Base-by-base conservation (phyloP, 164 flowering plant species). In the Houttuynia cordata region DNA sequence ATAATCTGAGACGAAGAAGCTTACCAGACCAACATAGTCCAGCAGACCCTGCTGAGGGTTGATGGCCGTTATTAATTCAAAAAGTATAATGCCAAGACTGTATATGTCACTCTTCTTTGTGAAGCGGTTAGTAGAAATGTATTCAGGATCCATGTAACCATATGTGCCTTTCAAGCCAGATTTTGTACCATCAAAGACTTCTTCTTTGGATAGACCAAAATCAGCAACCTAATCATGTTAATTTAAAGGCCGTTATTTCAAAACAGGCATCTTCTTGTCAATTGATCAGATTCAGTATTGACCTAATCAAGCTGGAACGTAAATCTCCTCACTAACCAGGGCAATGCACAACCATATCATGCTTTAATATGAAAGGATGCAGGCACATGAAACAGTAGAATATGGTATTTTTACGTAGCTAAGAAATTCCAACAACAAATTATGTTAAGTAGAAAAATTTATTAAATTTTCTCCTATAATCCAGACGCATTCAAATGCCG, bases 201-300 rank as follows among this genome's bases (percentile, higher is more conserved):
- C 87, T 83, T 94, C 99, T 72, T 81, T 91, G n/a, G 99, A 94
- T 70, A 94, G 70, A 62, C 99, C 99, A 78, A 94, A 94, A 79
- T 94, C 99, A 53, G 99, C 96, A 73, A 94, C 97, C 99, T 90
- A 63, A 62, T 3, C 21, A 12, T 45, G 8, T 12, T 12, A n/a
- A n/a, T 12, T 45, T 45, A 45, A 14, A 45, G 17, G n/a, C n/a
- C 12, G 2, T 1, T 45, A 45, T 17, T 30, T 30, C 6, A 8
- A 10, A 45, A 45, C 49, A 45, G 12, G 13, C 49, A 45, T 45
- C 49, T 45, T 10, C 49, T 17, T 45, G 17, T 14, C 13, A 45
- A 45, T 45, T 45, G 49, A 45, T 12, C 17, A 45, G 49, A 3
- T 12, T 45, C 5, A n/a, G 17, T 8, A 10, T 12, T 45, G 17